Evolutionary conservation across 2,329 filamentous ascomycete species (phyloP).

Genomic region (Plenodomus tracheiphilus): DNA sequence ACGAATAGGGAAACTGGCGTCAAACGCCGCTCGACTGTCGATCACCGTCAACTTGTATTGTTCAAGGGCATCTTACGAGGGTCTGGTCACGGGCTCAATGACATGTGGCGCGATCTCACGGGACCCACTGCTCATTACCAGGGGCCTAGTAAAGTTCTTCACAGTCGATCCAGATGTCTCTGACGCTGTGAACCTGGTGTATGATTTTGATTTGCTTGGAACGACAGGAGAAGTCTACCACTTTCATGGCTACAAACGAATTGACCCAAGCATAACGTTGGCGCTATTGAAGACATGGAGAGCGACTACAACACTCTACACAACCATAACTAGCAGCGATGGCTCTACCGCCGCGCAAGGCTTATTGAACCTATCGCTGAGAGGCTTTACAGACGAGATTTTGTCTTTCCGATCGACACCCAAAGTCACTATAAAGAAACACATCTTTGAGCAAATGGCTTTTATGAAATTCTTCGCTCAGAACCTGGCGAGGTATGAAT

Average conservation of each 20-base stretch:
- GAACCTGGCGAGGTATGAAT: conserved; percentile 57
- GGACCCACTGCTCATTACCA: conserved; percentile 62
- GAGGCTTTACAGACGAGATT: conserved; percentile 60
- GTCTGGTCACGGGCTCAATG: conserved; percentile 53
- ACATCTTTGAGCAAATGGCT: neutral
- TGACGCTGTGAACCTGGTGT: conserved; percentile 62
- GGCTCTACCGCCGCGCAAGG: conserved; percentile 60
- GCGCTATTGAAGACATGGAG: conserved; percentile 61
- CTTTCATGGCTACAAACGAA: conserved; percentile 65
- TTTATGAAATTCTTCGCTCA: conserved; percentile 56
- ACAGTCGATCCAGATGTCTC: conserved; percentile 56
- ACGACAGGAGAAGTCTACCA: conserved; percentile 57
- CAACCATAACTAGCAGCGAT: conserved; percentile 55
- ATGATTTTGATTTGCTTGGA: conserved; percentile 64
- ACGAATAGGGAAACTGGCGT: too few relatives aligned
- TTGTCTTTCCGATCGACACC: conserved; percentile 53
- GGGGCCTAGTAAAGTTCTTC: conserved; percentile 63
- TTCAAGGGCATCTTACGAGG: conserved; percentile 35
- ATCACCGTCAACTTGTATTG: conserved; percentile 20
- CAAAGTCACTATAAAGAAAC: neutral
- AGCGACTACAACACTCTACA: conserved; percentile 65
- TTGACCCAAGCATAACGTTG: conserved; percentile 63
- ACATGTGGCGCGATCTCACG: conserved; percentile 48
- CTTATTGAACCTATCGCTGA: conserved; percentile 59
- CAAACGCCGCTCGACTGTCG: conserved; percentile 11